These are phyloP conservation scores for Apophysomyces ossiformis DNA, from an alignment of 371 early-diverging fungal species.

Conservation along the genomic window DNA sequence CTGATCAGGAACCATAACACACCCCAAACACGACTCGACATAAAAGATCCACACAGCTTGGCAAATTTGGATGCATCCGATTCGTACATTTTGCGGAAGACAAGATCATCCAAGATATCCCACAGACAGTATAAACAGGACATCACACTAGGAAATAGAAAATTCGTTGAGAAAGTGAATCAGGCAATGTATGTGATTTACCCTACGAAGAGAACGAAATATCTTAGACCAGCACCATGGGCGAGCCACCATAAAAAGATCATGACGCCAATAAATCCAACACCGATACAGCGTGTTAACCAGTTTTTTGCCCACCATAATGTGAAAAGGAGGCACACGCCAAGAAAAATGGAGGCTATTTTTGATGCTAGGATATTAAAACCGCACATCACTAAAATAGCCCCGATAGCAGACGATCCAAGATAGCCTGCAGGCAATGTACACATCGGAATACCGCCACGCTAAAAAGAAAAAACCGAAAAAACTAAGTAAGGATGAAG, in stretches of 20 bases:
- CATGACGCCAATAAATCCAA: conserved; percentile 83
- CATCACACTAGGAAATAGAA: conserved; percentile 74
- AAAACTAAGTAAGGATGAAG: not conserved
- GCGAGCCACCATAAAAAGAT: conserved; percentile 87
- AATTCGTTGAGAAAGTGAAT: not conserved
- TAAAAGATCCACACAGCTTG: conserved; percentile 76
- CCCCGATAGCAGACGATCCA: conserved; percentile 82
- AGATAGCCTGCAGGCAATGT: conserved; percentile 83
- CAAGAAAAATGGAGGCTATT: conserved; percentile 79
- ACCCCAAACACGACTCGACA: conserved; percentile 87
- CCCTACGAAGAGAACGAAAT: conserved; percentile 92
- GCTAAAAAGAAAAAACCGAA: conserved; percentile 29
- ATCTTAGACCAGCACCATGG: conserved; percentile 73
- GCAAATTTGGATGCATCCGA: conserved; percentile 94
- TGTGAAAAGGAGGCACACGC: conserved; percentile 74
- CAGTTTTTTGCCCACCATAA: conserved; percentile 89
- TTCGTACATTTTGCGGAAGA: conserved; percentile 87
- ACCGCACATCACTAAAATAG: conserved; percentile 89
- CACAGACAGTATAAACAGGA: conserved; percentile 87
- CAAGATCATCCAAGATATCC: conserved; percentile 95
- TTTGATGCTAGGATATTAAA: conserved; percentile 88
- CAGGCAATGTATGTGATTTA: conserved; percentile 25
- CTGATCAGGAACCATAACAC: conserved; percentile 89
- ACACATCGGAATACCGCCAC: conserved; percentile 75
- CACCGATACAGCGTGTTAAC: conserved; percentile 81